Evolutionary conservation across 345 rosid genomes (phyloP), one percentile per base, ranked within the genome.

Genomic region (Jatropha curcas): DNA sequence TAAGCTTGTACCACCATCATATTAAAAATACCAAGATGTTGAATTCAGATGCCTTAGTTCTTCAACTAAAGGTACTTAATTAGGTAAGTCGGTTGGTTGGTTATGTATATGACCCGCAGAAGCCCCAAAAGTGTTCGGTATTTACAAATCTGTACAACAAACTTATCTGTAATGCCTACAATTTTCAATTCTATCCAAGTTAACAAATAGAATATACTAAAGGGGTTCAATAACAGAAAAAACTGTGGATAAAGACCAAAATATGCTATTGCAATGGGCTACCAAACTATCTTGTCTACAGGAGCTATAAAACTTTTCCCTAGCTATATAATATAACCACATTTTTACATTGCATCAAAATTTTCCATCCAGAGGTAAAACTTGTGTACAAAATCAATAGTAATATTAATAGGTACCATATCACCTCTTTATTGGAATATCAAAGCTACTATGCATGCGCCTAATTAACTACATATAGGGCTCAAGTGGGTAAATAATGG

Each of bases 281-380:
- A 56, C 50, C 30, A 12, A 61, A 62, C 34, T 12, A 19, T 51
- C 56, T 74, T 7, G 45, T 41, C 65, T 48, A 24, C 58, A 60
- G 66, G 66, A 24, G 37, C 31, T n/a, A 61, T 39, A 45, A 14
- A 76, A 34, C 71, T 25, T 31, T n/a, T 55, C 61, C 63, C 55
- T 24, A 37, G 30, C 71, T 53, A 50, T 30, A 67, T 65, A 24
- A 50, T 30, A 67, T 65, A 24, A 31, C 55, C 65, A 35, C 37
- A 41, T 12, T 68, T 37, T 48, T 53, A 60, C 55, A 53, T 43
- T 19, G 39, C 63, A 52, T 13, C 72, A 73, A 80, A 81, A 73
- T 7, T 74, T 71, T 74, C 64, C 71, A 60, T 39, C 30, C 53
- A 30, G 43, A 22, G 34, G 25, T 48, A 20, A 48, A 25, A 58